Evolutionary conservation across 495 filamentous ascomycete species (phyloP).

Genomic region (Penicillium ucsense): DNA sequence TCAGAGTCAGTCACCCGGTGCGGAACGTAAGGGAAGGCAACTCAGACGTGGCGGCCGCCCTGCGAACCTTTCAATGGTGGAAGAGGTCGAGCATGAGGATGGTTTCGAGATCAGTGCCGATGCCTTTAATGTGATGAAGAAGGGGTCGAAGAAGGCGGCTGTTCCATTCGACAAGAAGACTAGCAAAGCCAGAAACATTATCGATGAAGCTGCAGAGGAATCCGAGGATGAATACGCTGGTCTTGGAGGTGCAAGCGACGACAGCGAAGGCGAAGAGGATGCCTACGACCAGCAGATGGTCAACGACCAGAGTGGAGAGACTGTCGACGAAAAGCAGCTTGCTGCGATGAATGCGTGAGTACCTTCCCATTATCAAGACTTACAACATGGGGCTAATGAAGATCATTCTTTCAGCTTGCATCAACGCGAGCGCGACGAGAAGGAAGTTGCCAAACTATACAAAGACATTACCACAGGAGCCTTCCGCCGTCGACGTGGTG

Average conservation of each 20-base stretch:
- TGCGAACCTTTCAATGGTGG: conserved; percentile 26
- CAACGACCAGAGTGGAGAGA: conserved; percentile 77
- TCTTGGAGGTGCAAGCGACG: conserved; percentile 80
- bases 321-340: conserved; percentile 65
- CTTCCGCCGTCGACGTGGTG: conserved; percentile 71
- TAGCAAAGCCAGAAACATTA: conserved; percentile 76
- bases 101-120: conserved; percentile 38
- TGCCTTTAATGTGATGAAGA: conserved; percentile 71
- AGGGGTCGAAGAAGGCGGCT: conserved; percentile 47
- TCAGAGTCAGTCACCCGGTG: conserved; percentile 49
- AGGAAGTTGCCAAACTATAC: conserved; percentile 78
- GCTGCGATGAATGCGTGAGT: conserved; percentile 87
- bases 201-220: conserved; percentile 91
- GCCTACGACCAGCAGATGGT: conserved; percentile 68
- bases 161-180: conserved; percentile 69
- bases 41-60: conserved; percentile 35
- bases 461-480: conserved; percentile 83
- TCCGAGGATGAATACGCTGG: conserved; percentile 98
- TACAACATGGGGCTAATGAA: conserved; percentile 6
- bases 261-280: conserved; percentile 67
- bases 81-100: conserved; percentile 26
- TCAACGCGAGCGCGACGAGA: conserved; percentile 47
- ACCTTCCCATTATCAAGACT: no score
- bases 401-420: conserved; percentile 18
- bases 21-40: conserved; percentile 49